These are phyloP conservation scores for Russula sp. DNA, from an alignment of 768 basidiomycete genomes.

Conservation along the genomic window DNA sequence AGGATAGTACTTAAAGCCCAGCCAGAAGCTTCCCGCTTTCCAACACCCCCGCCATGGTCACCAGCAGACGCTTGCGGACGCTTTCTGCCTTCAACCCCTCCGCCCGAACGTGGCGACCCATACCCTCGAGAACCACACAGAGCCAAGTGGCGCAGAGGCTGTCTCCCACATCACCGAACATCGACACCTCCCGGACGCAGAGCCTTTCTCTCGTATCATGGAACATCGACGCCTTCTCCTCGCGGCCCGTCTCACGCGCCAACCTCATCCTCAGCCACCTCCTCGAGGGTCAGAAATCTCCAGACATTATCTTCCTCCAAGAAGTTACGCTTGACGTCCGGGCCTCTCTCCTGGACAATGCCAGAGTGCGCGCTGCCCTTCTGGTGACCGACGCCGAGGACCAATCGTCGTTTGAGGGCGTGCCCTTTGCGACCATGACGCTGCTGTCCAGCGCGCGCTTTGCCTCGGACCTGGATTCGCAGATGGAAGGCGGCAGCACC, in stretches of 20 bases:
- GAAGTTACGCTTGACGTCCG: background rate
- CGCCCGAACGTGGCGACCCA: background rate
- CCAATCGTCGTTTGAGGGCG: background rate
- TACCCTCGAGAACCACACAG: background rate
- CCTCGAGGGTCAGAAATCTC: background rate
- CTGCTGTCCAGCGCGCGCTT: slow-evolving; percentile 3
- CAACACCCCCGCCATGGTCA: no score
- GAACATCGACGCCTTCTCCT: no score
- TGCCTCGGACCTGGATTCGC: background rate
- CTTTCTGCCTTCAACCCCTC: no score
- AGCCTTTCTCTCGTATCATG: no score
- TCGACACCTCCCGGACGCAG: no score
- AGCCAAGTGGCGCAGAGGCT: slow-evolving; percentile 15
- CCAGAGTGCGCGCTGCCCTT: background rate
- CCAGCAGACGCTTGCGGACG: no score
- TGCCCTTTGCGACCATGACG: slow-evolving; percentile 13
- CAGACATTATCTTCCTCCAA: no score
- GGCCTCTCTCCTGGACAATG: background rate
- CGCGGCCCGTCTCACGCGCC: slow-evolving; percentile 14
- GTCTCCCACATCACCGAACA: no score
- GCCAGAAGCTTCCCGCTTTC: no score
- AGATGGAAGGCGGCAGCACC: background rate
- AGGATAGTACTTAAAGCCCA: no score
- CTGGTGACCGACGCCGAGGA: slow-evolving; percentile 4
- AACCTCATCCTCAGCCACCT: slow-evolving; percentile 27